Evolutionary conservation across 2,329 filamentous ascomycete genomes (phyloP), one percentile per base, ranked within the genome.

Genomic region (Trichoderma oligosporum): DNA sequence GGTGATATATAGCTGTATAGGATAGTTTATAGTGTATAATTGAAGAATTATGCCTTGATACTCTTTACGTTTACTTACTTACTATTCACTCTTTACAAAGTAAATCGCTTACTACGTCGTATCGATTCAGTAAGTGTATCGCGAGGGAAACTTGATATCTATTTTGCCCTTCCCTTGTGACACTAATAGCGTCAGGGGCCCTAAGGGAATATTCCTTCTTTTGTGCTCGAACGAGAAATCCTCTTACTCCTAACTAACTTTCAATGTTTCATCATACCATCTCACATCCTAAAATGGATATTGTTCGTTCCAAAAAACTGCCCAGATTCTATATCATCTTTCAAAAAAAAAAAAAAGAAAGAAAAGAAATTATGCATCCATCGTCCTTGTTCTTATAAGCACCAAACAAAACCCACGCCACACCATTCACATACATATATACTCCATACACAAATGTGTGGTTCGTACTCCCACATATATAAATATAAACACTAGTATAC

Each of bases 1-100:
- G n/a, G 58, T 60, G 59, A 51, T 56, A 61, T 56, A 61, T 62
- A 61, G 56, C 59, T 64, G 62, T 62, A 63, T 61, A 61, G 57
- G 63, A 62, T 63, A 62, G 62, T 61, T 46, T 38, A 54, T 61
- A 64, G 61, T 61, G 63, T 61, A 63, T 64, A 63, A 64, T 62
- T 54, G 22, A 51, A 61, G 36, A 53, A 60, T 57, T 61, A 61
- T 54, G 51, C 44, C 41, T 55, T 45, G 29, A 35, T 24, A 33
- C n/a, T 2, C 7, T 6, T 22, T 20, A 16, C 14, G 2, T 7
- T 27, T 25, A 7, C 11, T 11, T 24, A 4, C 12, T 25, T 12
- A 31, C 27, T 31, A 6, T 31, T 31, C 6, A 31, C 6, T 6
- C 27, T 31, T 6, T 11, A 31, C 11, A 31, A 31, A 11, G 27